phyloP scores from a whole-genome alignment of 1,284 basidiomycete genomes.

The Cryptococcus depauperatus region DNA sequence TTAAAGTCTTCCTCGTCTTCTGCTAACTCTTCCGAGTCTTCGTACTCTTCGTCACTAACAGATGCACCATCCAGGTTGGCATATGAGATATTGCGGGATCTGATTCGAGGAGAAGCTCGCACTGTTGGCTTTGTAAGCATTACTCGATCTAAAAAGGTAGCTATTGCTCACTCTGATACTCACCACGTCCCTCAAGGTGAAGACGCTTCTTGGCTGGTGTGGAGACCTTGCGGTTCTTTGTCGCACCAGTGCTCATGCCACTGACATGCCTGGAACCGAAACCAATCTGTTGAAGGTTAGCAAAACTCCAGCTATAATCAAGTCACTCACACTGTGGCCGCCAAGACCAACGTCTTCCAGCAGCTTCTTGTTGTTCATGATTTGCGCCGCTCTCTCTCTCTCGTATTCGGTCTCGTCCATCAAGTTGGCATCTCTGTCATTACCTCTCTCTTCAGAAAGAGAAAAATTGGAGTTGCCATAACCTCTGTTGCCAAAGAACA shows the following conservation, averaged over 20 bases:
- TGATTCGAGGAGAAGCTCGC: slow-evolving; percentile 34
- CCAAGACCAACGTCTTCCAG: slow-evolving; percentile 34
- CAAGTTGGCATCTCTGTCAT: slow-evolving; percentile 10
- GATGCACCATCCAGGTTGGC: slow-evolving; percentile 30
- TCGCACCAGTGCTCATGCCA: background rate
- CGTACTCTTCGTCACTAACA: slow-evolving; percentile 20
- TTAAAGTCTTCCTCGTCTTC: slow-evolving; percentile 37
- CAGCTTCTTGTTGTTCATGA: slow-evolving; percentile 33
- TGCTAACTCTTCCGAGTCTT: slow-evolving; percentile 17
- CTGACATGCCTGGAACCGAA: slow-evolving; percentile 11
- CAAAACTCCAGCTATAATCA: background rate
- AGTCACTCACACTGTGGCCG: slow-evolving; percentile 15
- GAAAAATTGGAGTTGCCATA: slow-evolving; percentile 13
- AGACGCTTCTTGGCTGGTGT: slow-evolving; percentile 24
- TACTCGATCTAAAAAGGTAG: background rate
- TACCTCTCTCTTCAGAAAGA: slow-evolving; percentile 18
- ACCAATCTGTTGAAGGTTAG: slow-evolving; percentile 6
- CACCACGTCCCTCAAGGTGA: slow-evolving; percentile 23
- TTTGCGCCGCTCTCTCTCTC: slow-evolving; percentile 30
- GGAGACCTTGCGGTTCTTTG: slow-evolving; percentile 14
- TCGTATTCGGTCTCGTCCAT: slow-evolving; percentile 32
- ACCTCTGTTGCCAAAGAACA: slow-evolving; percentile 13
- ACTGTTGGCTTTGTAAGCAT: slow-evolving; percentile 18
- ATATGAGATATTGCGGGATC: slow-evolving; percentile 35
- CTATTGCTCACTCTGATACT: slow-evolving; percentile 11